These are phyloP conservation scores for Aaosphaeria pasadenensis DNA, from an alignment of 2,329 filamentous ascomycete genomes.

Conservation along the genomic window DNA sequence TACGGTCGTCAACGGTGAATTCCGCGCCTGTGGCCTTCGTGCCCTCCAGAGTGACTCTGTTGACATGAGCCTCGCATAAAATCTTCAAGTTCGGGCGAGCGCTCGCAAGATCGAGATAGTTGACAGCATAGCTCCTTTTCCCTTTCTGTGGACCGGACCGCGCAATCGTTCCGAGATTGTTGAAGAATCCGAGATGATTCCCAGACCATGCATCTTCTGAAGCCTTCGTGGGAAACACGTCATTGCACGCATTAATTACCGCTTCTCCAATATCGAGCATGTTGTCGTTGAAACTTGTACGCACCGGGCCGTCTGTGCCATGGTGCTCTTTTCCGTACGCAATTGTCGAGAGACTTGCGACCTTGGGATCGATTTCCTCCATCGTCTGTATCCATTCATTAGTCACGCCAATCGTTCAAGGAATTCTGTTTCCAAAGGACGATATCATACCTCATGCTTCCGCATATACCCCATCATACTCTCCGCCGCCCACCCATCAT, in stretches of 20 bases:
- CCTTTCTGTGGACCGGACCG: conserved; percentile 42
- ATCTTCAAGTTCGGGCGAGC: conserved; percentile 14
- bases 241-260: conserved; percentile 22
- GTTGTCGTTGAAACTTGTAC: conserved; percentile 27
- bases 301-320: conserved; percentile 34
- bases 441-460: no score
- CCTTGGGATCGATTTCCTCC: no score
- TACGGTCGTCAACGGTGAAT: background rate
- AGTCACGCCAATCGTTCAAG: no score
- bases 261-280: conserved; percentile 39
- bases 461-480: no score
- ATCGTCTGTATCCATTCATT: no score
- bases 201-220: conserved; percentile 36
- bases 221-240: no score
- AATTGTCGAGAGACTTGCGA: no score
- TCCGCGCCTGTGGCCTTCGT: conserved; percentile 4
- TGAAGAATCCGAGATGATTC: conserved; percentile 43
- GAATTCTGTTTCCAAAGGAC: no score
- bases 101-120: conserved; percentile 8
- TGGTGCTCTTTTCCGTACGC: conserved; percentile 7
- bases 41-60: conserved; percentile 7
- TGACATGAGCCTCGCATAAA: conserved; percentile 11
- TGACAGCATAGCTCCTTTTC: conserved; percentile 40
- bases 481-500: no score
- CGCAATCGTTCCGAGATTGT: conserved; percentile 28